Percentiles rank a stretch among this genome's conserved stretches.
phyloP scores from a whole-genome alignment of 164 flowering plant genomes.

The Aristolochia fimbriata region DNA sequence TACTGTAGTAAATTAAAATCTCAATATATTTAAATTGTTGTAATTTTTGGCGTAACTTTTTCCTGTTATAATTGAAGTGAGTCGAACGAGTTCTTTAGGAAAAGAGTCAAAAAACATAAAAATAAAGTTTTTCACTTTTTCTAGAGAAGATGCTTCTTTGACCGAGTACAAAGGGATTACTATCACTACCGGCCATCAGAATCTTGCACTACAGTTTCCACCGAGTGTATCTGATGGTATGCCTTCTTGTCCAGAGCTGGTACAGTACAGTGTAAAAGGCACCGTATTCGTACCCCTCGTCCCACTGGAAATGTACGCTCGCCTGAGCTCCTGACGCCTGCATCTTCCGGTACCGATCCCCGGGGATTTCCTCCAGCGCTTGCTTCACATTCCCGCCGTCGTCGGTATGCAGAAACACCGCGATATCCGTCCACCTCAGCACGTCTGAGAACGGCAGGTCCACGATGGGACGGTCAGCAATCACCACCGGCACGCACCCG shows the following conservation, averaged over 20 bases:
- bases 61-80: too few species aligned
- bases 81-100: too few species aligned
- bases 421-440: conserved; percentile 58
- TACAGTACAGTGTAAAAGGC: conserved; percentile 58
- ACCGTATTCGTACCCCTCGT: conserved; percentile 35
- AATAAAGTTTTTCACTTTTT: too few species aligned
- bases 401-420: conserved; percentile 27
- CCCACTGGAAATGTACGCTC: conserved; percentile 55
- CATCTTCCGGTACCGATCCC: conserved; percentile 1
- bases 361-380: not conserved
- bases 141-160: too few species aligned
- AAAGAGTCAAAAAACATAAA: too few species aligned
- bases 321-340: conserved; percentile 31
- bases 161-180: too few species aligned
- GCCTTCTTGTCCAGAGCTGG: conserved; percentile 73
- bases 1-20: too few species aligned
- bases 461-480: conserved; percentile 53
- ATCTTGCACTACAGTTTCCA: conserved; percentile 13
- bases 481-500: conserved; percentile 76
- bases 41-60: too few species aligned
- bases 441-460: conserved; percentile 68
- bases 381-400: not conserved
- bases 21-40: too few species aligned
- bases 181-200: too few species aligned
- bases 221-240: conserved; percentile 47